phyloP scores from a whole-genome alignment of 306 rosid genomes.

The Quercus wislizeni region DNA sequence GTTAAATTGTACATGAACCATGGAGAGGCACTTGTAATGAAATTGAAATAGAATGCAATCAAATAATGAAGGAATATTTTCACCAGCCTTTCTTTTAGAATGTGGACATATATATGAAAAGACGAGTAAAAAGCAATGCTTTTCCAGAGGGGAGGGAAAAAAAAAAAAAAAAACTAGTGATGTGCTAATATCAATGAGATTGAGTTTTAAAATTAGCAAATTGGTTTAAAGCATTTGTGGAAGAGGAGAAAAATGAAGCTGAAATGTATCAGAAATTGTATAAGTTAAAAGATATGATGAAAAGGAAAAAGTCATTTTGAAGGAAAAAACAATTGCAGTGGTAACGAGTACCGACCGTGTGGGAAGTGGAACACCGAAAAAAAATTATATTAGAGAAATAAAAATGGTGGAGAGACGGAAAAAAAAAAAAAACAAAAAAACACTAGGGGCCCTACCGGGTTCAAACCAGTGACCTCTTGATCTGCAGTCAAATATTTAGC shows the following conservation, averaged over 20 bases:
- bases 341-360: not conserved
- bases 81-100: no score
- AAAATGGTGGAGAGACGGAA: no score
- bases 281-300: not conserved
- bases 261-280: not conserved
- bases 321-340: not conserved
- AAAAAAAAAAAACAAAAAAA: not conserved
- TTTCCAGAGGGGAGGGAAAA: no score
- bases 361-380: not conserved
- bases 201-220: not conserved
- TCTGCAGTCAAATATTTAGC: slow-evolving; percentile 51
- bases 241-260: not conserved
- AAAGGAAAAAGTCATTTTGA: not conserved
- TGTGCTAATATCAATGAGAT: not conserved
- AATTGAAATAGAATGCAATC: not conserved
- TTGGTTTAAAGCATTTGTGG: not conserved
- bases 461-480: slow-evolving; percentile 72
- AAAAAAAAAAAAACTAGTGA: no score
- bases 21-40: not conserved
- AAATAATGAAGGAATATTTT: not conserved
- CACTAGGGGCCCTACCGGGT: slow-evolving; percentile 47
- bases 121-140: not conserved
- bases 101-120: not conserved
- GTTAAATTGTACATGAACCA: slow-evolving; percentile 8
- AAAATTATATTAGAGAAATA: no score